phyloP scores from a whole-genome alignment of 306 rosid species.

The Biancaea sappan region DNA sequence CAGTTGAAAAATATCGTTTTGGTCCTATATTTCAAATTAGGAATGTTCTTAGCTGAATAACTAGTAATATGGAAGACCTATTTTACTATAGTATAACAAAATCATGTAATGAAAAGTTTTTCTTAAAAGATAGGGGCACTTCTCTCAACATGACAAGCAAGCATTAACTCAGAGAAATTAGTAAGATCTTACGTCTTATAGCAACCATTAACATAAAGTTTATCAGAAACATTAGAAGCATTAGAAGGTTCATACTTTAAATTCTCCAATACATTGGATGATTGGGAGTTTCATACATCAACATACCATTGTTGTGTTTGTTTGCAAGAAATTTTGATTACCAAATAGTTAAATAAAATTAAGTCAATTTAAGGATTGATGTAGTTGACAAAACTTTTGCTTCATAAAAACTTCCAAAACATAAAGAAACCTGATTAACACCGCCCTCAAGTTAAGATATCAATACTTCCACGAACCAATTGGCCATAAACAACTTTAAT shows the following conservation, averaged over 20 bases:
- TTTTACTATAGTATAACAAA: neutral
- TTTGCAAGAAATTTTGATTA: neutral
- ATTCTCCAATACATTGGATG: neutral
- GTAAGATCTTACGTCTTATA: neutral
- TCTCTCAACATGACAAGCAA: neutral
- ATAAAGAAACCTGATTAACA: neutral
- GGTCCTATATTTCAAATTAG: neutral
- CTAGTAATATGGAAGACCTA: neutral
- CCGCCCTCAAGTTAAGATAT: neutral
- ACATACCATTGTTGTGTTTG: neutral
- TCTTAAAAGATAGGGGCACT: neutral
- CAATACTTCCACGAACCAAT: neutral
- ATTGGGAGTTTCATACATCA: neutral
- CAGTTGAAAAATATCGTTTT: neutral
- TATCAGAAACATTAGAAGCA: neutral
- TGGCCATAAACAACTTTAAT: neutral
- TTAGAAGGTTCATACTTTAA: neutral
- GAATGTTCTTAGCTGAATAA: neutral
- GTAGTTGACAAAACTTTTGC: neutral
- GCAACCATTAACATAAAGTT: neutral
- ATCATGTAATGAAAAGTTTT: neutral
- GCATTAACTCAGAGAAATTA: neutral
- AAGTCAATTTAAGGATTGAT: neutral
- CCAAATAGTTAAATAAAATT: neutral
- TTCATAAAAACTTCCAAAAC: slow-evolving; percentile 8